phyloP scores from a whole-genome alignment of 2,329 filamentous ascomycete species.

The Clonostachys solani region DNA sequence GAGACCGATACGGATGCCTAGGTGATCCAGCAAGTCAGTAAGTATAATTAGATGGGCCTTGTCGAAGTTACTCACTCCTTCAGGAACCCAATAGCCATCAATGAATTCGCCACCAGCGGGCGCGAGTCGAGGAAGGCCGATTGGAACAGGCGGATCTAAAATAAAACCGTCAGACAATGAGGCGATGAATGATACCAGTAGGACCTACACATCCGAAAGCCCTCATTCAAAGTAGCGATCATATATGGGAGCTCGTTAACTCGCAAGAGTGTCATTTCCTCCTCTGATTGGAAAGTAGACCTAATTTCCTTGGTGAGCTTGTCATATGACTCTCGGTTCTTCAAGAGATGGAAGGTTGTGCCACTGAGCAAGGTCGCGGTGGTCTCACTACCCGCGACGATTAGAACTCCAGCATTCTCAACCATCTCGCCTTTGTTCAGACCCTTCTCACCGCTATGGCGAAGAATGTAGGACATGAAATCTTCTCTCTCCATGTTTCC shows the following conservation, averaged over 20 bases:
- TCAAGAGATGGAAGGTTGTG: conserved; percentile 31
- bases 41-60: no score
- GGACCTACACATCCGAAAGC: conserved; percentile 27
- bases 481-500: no score
- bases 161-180: not conserved
- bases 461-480: no score
- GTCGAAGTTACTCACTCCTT: no score
- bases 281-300: conserved; percentile 3
- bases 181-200: not conserved
- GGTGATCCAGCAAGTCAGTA: no score
- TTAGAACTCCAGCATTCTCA: not conserved
- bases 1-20: no score
- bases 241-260: conserved; percentile 29
- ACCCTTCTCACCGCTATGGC: no score
- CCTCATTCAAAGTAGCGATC: conserved; percentile 24
- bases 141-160: conserved; percentile 8
- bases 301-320: not conserved
- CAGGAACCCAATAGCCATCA: not conserved
- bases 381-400: conserved; percentile 34
- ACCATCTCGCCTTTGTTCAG: no score
- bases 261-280: conserved; percentile 21
- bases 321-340: not conserved
- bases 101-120: not conserved
- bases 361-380: conserved; percentile 37
- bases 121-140: not conserved